Evolutionary conservation across 2,329 filamentous ascomycete species (phyloP).

Genomic region (Exophiala mesophila): DNA sequence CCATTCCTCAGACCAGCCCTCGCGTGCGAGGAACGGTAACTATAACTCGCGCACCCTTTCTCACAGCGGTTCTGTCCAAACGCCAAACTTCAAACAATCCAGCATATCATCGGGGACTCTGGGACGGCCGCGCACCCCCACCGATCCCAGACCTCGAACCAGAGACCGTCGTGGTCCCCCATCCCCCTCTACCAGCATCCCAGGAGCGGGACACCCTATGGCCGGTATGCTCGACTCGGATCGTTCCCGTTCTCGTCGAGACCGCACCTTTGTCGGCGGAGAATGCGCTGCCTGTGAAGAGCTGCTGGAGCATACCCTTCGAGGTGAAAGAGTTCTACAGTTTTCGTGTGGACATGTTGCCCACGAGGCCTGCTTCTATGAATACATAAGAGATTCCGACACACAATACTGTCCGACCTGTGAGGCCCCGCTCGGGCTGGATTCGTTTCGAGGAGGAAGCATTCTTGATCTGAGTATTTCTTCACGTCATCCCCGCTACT

Average conservation of each 20-base stretch:
- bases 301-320: slow-evolving; percentile 88
- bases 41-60: slow-evolving; percentile 20
- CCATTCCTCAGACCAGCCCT: slow-evolving; percentile 20
- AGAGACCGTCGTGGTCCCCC: slow-evolving; percentile 16
- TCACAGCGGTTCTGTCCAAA: slow-evolving; percentile 9
- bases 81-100: slow-evolving; percentile 22
- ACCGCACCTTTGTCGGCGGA: slow-evolving; percentile 90
- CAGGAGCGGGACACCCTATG: slow-evolving; percentile 38
- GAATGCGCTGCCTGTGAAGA: slow-evolving; percentile 97
- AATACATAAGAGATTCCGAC: slow-evolving; percentile 93
- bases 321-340: slow-evolving; percentile 88
- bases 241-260: slow-evolving; percentile 71
- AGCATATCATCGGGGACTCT: slow-evolving; percentile 23
- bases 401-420: slow-evolving; percentile 92
- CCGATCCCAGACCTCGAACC: slow-evolving; percentile 18
- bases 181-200: slow-evolving; percentile 20
- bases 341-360: slow-evolving; percentile 96
- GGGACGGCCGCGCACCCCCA: slow-evolving; percentile 17
- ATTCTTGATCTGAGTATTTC: slow-evolving; percentile 79
- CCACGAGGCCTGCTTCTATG: slow-evolving; percentile 97
- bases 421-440: slow-evolving; percentile 82
- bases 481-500: slow-evolving; percentile 2
- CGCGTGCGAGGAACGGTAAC: slow-evolving; percentile 19
- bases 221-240: slow-evolving; percentile 68
- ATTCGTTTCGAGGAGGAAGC: slow-evolving; percentile 89